phyloP scores from a whole-genome alignment of 106 monocot species.

The Posidonia australis region DNA sequence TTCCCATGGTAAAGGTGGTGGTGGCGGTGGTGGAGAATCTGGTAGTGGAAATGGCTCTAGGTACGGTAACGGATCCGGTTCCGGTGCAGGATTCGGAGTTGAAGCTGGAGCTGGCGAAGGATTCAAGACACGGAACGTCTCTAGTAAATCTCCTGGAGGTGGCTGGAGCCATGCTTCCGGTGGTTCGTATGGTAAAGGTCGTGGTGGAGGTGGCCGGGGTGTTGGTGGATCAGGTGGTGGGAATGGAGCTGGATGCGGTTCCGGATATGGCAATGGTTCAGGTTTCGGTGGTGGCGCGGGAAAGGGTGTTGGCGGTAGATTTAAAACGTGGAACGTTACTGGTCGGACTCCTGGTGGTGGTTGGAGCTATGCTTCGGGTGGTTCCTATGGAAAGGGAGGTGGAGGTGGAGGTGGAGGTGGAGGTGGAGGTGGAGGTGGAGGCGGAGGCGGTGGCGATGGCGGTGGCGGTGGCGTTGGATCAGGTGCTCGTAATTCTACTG shows the following conservation, averaged over 20 bases:
- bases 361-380: slow-evolving; percentile 2
- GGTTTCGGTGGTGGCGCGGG: neutral
- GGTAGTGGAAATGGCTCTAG: neutral
- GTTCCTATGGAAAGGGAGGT: neutral
- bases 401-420: neutral
- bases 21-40: neutral
- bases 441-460: neutral
- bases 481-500: neutral
- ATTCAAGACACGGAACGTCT: neutral
- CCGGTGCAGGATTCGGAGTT: no score
- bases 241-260: neutral
- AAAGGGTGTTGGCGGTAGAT: neutral
- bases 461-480: neutral
- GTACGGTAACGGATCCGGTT: neutral
- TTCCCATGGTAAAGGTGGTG: neutral
- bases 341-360: neutral
- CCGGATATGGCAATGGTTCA: neutral
- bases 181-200: neutral
- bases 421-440: neutral
- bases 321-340: slow-evolving; percentile 1
- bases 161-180: neutral
- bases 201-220: neutral
- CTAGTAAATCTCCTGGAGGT: neutral
- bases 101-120: neutral
- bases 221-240: neutral